Conservation (phyloP, 2,329 filamentous ascomycete genomes). For the Ilyonectria sp. region DNA sequence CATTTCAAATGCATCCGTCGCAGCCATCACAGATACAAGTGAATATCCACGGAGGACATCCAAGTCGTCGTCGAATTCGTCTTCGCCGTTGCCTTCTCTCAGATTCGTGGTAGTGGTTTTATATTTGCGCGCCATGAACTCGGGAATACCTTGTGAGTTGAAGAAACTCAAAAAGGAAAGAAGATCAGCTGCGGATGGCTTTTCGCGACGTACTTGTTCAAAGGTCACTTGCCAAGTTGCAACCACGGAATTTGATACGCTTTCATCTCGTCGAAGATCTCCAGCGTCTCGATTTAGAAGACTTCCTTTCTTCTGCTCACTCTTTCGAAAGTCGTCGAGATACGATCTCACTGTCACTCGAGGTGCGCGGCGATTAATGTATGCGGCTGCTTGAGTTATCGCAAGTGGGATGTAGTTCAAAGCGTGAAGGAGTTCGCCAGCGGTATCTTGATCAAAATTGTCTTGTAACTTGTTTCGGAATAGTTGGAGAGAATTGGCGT, state of each 20-base stretch:
- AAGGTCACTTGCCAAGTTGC: slow-evolving; percentile 32
- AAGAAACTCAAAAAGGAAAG: slow-evolving; percentile 39
- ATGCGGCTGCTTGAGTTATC: slow-evolving; percentile 49
- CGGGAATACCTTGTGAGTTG: slow-evolving; percentile 26
- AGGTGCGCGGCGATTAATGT: slow-evolving; percentile 43
- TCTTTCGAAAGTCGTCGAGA: slow-evolving; percentile 48
- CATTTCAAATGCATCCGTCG: slow-evolving; percentile 13
- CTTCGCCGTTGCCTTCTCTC: background rate
- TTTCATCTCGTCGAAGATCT: slow-evolving; percentile 35
- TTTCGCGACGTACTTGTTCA: slow-evolving; percentile 23
- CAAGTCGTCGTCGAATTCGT: slow-evolving; percentile 31
- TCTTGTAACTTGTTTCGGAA: slow-evolving; percentile 33
- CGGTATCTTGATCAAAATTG: slow-evolving; percentile 5
- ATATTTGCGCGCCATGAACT: slow-evolving; percentile 20
- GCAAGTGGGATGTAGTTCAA: slow-evolving; percentile 51
- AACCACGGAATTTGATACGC: slow-evolving; percentile 29
- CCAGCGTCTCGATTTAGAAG: slow-evolving; percentile 47
- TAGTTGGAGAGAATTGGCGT: slow-evolving; percentile 29
- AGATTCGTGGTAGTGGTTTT: background rate
- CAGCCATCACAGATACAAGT: background rate
- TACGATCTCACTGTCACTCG: slow-evolving; percentile 49
- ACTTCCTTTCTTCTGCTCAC: slow-evolving; percentile 43
- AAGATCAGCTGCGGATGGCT: slow-evolving; percentile 7
- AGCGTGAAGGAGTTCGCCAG: slow-evolving; percentile 30
- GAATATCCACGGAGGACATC: slow-evolving; percentile 32